Base-by-base conservation (phyloP, 768 basidiomycete genomes). In the Lactifluus hygrophoroides region DNA sequence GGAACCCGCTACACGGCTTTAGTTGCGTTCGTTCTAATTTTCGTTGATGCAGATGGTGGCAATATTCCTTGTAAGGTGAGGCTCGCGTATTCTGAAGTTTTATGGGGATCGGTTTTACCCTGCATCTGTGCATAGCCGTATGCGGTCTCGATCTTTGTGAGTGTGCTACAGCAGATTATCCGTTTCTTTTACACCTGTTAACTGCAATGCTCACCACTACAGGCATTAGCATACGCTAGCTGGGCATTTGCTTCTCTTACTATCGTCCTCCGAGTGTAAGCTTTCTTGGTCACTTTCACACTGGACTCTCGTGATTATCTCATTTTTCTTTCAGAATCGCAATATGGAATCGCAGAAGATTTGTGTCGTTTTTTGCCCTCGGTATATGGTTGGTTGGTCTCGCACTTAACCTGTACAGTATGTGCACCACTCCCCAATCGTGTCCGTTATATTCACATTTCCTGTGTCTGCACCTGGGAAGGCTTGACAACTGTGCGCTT, bases 201-300 rank as follows among this genome's bases (percentile, higher is more conserved):
- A 43, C 9, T 2, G 10, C n/a, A 4, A 13, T 23, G 3, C 23
- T 43, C 21, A 23, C 11, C 10, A 4, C n/a, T 11, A 11, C 21
- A 43, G 42, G 42, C 42, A 4, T 23, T 43, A 16, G 42, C 42
- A 43, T 43, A 43, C 13, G 42, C 42, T 11, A 43, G 21, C 13
- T 43, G 42, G 42, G 19, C 21, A 23, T 56, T 56, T 16, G 54
- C 54, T 2, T 48, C 46, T 17, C 37, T 56, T 9, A 48, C 48
- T 13, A 48, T 56, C 14, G 54, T 40, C 17, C 19, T 56, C 28
- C 54, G 54, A 2, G 46, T 56, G 54, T 23, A 32, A 23, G 54
- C 23, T 9, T 19, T 38, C 27, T 16, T 42, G 14, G 7, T 5
- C 13, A 40, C 38, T 13, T 13, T 16, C 5, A 8, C 32, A 23